Evolutionary conservation across 116 monocot species (phyloP).

Genomic region (Papilionanthe hybrid): DNA sequence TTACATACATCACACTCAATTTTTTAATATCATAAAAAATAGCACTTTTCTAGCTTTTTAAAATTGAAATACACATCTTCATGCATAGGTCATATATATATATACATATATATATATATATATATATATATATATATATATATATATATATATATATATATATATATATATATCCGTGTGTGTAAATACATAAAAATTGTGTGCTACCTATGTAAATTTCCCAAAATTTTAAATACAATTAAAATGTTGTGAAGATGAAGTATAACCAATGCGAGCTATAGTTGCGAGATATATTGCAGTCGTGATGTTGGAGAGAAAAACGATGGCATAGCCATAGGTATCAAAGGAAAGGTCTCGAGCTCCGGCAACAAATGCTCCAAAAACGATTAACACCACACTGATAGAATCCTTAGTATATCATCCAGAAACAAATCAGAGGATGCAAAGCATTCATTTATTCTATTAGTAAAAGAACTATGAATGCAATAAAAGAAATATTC

Average conservation of each 20-base stretch:
- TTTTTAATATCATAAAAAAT: too few relatives aligned
- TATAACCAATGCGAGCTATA: constrained; percentile 84
- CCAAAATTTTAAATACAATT: neutral
- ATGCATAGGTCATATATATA: too few relatives aligned
- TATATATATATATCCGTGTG: too few relatives aligned
- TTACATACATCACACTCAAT: too few relatives aligned
- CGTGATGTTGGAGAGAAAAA: constrained; percentile 83
- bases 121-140: too few relatives aligned
- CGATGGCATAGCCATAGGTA: constrained; percentile 78
- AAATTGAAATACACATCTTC: too few relatives aligned
- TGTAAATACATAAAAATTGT: too few relatives aligned
- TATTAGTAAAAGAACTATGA: neutral
- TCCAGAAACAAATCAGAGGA: constrained; percentile 46
- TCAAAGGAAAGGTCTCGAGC: constrained; percentile 88
- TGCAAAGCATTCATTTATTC: neutral
- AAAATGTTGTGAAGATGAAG: constrained; percentile 6
- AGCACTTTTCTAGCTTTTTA: too few relatives aligned
- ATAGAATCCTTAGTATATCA: constrained; percentile 56
- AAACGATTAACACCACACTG: constrained; percentile 89
- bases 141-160: too few relatives aligned
- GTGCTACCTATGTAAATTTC: too few relatives aligned
- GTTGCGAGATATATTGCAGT: constrained; percentile 98
- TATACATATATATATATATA: too few relatives aligned
- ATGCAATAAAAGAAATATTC: neutral
- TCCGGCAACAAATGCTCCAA: constrained; percentile 97